Base-by-base conservation (phyloP, 805 yeast species). In the Saturnispora saitoi region DNA sequence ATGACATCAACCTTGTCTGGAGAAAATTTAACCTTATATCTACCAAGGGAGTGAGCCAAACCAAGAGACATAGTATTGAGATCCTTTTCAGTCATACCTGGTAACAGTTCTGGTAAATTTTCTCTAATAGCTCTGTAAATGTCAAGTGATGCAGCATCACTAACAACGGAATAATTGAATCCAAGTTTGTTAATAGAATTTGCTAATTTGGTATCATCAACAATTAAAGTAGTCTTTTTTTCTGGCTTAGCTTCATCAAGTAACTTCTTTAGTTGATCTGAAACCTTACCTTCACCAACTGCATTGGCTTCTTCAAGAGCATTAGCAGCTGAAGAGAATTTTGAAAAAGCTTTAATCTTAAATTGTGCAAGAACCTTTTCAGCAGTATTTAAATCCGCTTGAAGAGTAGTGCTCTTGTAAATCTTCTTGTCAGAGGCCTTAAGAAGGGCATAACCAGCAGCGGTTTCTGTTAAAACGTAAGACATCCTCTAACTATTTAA, bases 1-100 rank as follows among this genome's bases (percentile, higher is more conserved):
- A 93, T 93, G 56, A 95, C 91, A 71, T 93, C 99, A 51, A 93
- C 99, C 72, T 93, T 93, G 69, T 93, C 99, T 54, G 98, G 95
- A 48, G 95, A 84, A 67, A 93, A 93, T 72, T 93, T 93, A 67
- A 93, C 81, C 75, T 93, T 93, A 71, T 91, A 95, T 73, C 99
- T 91, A 64, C 98, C 99, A 61, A 93, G 83, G 44, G 98, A 91
- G 71, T 93, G 99, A 46, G 99, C 97, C 67, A 93, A 79, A 80
- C 99, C 99, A 55, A 91, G 79, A 11, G 98, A 86, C 99, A 91
- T 93, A 64, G 93, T 93, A 54, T 85, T 80, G 58, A 91, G 70
- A 59, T 88, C 91, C 55, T 78, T 68, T 62, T 87, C 96, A 42
- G 82, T 79, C 67, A 93, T 76, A 58, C 99, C 99, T 51, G 99